Evolutionary conservation across 2,329 filamentous ascomycete species (phyloP).

Genomic region (Xylariaceae sp.): DNA sequence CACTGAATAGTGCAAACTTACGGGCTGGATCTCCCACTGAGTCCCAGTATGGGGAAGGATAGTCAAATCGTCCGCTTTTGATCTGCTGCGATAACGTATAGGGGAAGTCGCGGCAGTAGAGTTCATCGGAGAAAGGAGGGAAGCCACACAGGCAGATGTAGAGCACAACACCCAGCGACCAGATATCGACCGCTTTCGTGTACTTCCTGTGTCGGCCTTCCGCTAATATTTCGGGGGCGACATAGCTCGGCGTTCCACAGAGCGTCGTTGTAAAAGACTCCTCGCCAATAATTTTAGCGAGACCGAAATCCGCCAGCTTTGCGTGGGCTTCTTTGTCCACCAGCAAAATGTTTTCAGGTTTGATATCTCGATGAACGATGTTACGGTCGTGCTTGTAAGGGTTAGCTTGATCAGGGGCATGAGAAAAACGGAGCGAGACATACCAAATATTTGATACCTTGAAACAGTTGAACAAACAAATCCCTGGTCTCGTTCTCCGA

Average conservation of each 20-base stretch:
- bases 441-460: slow-evolving; percentile 93
- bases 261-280: slow-evolving; percentile 96
- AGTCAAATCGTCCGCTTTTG: slow-evolving; percentile 84
- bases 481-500: slow-evolving; percentile 80
- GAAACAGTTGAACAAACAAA: slow-evolving; percentile 86
- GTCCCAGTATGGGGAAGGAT: slow-evolving; percentile 96
- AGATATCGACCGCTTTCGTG: slow-evolving; percentile 91
- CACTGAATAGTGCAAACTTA: slow-evolving; percentile 35
- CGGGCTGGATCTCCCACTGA: slow-evolving; percentile 77
- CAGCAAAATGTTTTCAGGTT: slow-evolving; percentile 92
- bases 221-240: slow-evolving; percentile 91
- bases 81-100: slow-evolving; percentile 88
- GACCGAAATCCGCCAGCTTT: slow-evolving; percentile 93
- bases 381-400: slow-evolving; percentile 80
- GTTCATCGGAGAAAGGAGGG: slow-evolving; percentile 93
- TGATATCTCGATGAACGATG: slow-evolving; percentile 97
- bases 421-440: slow-evolving; percentile 31
- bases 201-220: slow-evolving; percentile 81
- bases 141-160: slow-evolving; percentile 98
- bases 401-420: slow-evolving; percentile 28
- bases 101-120: slow-evolving; percentile 76
- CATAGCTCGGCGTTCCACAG: slow-evolving; percentile 95
- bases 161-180: slow-evolving; percentile 95
- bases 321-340: slow-evolving; percentile 80
- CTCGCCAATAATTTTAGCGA: slow-evolving; percentile 98